Evolutionary conservation across 371 early-diverging fungal genomes (phyloP), one percentile per base, ranked within the genome.

Genomic region (Actinomucor elegans): DNA sequence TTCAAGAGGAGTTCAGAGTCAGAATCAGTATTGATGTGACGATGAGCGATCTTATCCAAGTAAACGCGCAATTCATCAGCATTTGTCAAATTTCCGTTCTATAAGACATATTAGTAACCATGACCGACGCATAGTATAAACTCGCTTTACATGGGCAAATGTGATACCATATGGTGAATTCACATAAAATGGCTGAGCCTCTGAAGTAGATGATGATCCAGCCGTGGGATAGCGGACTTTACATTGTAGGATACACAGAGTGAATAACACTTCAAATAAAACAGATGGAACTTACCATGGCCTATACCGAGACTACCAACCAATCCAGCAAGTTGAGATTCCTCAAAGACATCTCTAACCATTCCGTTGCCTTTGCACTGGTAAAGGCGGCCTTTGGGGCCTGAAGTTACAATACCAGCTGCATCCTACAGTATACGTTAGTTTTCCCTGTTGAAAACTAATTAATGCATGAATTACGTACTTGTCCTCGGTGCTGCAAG

Each of bases 321-420:
- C 48, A 98, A 79, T 43, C 76, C 76, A 46, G 81, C 66, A 42
- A 96, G 74, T 59, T 93, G 86, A 48, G 79, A 66, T 36, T 85
- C 84, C 26, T 86, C 84, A 68, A 98, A 97, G 15, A 97, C 96
- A 68, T 98, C 97, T 44, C 93, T 84, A 20, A 96, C 96, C 95
- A 98, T 93, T 51, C 98, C 98, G 67, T 94, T 98, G 55, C 93
- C 96, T 73, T 98, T 98, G 78, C 94, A 91, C 75, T 98, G 98
- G 77, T 90, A 95, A 54, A 98, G 80, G 34, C 97, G 89, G 40
- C 98, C 98, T 66, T 93, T 90, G 42, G 83, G 73, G 17, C 92
- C 97, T 69, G 93, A 96, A n/a, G 98, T 98, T 27, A 97, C 87
- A 59, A 98, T 96, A 51, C 98, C 98, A n/a, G 98, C 97, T 18